These are phyloP conservation scores for Starmerella bacillaris DNA, from an alignment of 805 yeast genomes.

Conservation along the genomic window DNA sequence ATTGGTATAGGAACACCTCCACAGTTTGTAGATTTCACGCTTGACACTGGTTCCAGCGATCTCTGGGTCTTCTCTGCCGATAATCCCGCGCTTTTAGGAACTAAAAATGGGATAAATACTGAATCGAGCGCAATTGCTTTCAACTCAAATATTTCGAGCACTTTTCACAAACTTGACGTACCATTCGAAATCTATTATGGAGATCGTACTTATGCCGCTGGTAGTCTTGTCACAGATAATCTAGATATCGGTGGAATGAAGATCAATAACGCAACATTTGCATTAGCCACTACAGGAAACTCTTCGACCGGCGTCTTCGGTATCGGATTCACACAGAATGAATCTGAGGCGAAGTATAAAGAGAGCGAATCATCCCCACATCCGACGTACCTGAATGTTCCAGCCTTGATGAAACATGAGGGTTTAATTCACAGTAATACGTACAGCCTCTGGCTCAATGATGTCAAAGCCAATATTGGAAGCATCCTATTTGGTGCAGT, in stretches of 20 bases:
- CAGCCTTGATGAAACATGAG: constrained; percentile 35
- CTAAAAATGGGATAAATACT: constrained; percentile 1
- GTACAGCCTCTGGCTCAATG: constrained; percentile 32
- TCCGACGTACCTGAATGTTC: constrained; percentile 41
- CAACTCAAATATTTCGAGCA: constrained; percentile 18
- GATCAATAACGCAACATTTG: constrained; percentile 42
- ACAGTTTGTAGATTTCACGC: constrained; percentile 33
- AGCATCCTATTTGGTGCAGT: constrained; percentile 30
- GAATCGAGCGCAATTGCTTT: constrained; percentile 16
- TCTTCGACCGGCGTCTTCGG: constrained; percentile 39
- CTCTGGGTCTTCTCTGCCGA: constrained; percentile 33
- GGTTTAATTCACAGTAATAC: constrained; percentile 28
- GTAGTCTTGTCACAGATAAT: constrained; percentile 33
- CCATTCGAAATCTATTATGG: constrained; percentile 21
- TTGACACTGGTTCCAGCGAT: constrained; percentile 63
- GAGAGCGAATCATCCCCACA: constrained; percentile 9
- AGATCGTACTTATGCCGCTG: constrained; percentile 34
- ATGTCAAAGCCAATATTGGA: constrained; percentile 22
- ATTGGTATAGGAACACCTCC: constrained; percentile 34
- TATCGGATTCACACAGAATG: constrained; percentile 23
- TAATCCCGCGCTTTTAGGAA: constrained; percentile 10
- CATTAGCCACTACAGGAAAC: constrained; percentile 49
- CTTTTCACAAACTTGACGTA: constrained; percentile 12
- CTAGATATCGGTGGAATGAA: constrained; percentile 33
- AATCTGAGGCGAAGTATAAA: constrained; percentile 16